Percentiles rank a stretch among this genome's conserved stretches.
These are phyloP conservation scores for Cercospora sp. DNA, from an alignment of 2,329 filamentous ascomycete species.

Conservation along the genomic window DNA sequence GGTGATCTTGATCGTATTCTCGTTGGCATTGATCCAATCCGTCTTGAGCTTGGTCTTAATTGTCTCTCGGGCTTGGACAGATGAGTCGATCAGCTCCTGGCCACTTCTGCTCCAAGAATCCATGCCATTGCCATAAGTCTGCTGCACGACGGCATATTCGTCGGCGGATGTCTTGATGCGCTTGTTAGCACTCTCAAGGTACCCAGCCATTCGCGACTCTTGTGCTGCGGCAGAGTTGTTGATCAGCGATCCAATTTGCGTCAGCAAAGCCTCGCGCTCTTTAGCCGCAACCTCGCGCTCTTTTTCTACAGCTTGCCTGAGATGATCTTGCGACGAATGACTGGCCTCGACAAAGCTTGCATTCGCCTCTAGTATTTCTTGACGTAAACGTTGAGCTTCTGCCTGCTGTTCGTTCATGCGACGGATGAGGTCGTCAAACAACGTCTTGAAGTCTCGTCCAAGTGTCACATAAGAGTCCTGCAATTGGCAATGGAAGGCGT, in stretches of 20 bases:
- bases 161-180: conserved; percentile 48
- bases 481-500: conserved; percentile 79
- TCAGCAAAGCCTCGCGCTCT: conserved; percentile 72
- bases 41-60: conserved; percentile 81
- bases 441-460: conserved; percentile 78
- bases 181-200: conserved; percentile 64
- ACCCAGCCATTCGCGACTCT: conserved; percentile 66
- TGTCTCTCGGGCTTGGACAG: conserved; percentile 70
- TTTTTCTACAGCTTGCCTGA: conserved; percentile 71
- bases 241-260: conserved; percentile 76
- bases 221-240: conserved; percentile 72
- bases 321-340: conserved; percentile 61
- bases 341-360: conserved; percentile 68
- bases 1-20: conserved; percentile 80
- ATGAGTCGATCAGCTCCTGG: conserved; percentile 66
- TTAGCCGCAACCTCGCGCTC: conserved; percentile 71
- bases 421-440: conserved; percentile 78
- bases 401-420: conserved; percentile 73
- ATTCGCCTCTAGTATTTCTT: conserved; percentile 70
- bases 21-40: conserved; percentile 79
- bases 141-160: conserved; percentile 58
- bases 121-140: conserved; percentile 69
- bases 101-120: conserved; percentile 71
- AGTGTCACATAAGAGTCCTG: conserved; percentile 81
- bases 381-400: conserved; percentile 71